Evolutionary conservation across 495 filamentous ascomycete species (phyloP).

Genomic region (Halenospora varia): DNA sequence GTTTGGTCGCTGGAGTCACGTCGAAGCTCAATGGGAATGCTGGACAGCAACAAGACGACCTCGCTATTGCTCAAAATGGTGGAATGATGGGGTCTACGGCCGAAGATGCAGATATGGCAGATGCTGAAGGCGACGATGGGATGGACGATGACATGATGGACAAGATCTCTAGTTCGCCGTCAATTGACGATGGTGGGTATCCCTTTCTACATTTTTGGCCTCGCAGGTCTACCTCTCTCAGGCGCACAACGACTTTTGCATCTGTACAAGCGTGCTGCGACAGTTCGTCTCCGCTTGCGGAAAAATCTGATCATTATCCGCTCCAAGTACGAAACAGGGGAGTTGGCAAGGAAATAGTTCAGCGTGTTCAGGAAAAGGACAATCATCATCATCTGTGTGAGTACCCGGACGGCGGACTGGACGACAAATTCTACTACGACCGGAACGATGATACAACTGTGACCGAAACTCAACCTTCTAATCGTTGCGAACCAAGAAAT

Average conservation of each 20-base stretch:
- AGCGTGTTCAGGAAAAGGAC: slow-evolving; percentile 18
- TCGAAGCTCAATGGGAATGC: slow-evolving; percentile 32
- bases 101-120: slow-evolving; percentile 63
- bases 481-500: background rate
- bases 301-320: slow-evolving; percentile 43
- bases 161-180: slow-evolving; percentile 95
- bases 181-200: slow-evolving; percentile 95
- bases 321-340: slow-evolving; percentile 29
- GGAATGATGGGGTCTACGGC: slow-evolving; percentile 33
- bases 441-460: slow-evolving; percentile 17
- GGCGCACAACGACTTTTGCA: slow-evolving; percentile 20
- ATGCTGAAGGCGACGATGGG: slow-evolving; percentile 70
- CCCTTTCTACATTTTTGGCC: slow-evolving; percentile 34
- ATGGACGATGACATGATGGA: slow-evolving; percentile 89
- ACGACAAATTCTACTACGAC: slow-evolving; percentile 20
- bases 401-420: slow-evolving; percentile 39
- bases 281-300: slow-evolving; percentile 52
- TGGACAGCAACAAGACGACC: slow-evolving; percentile 44
- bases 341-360: slow-evolving; percentile 33
- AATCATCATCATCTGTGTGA: slow-evolving; percentile 61
- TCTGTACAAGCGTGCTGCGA: slow-evolving; percentile 26
- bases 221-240: slow-evolving; percentile 36
- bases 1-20: slow-evolving; percentile 39
- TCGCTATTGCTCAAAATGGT: slow-evolving; percentile 51
- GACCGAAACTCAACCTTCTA: slow-evolving; percentile 11